Conservation (phyloP, 495 filamentous ascomycete species). For the Penicillium cinerascens region DNA sequence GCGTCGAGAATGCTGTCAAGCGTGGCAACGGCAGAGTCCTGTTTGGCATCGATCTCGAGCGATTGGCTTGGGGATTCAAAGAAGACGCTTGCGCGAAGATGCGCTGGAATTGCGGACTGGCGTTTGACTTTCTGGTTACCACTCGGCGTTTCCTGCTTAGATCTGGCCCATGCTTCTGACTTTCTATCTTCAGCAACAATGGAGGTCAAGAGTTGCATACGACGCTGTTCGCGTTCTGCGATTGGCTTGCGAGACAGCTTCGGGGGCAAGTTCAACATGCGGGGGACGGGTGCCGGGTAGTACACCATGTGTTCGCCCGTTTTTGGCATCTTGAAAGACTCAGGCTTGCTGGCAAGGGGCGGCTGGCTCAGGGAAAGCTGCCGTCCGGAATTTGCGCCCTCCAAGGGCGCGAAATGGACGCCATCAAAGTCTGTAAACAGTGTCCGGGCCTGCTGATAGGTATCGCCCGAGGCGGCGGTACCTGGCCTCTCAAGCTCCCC, state of each 20-base stretch:
- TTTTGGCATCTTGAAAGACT: conserved; percentile 60
- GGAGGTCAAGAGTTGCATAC: conserved; percentile 56
- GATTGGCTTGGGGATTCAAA: conserved; percentile 68
- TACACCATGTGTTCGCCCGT: conserved; percentile 79
- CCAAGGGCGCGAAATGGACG: conserved; percentile 67
- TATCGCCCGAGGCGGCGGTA: conserved; percentile 62
- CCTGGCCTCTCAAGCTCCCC: conserved; percentile 35
- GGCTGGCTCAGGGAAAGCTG: conserved; percentile 37
- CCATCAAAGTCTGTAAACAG: conserved; percentile 94
- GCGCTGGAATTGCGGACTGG: conserved; percentile 64
- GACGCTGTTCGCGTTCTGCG: conserved; percentile 61
- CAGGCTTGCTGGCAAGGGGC: conserved; percentile 48
- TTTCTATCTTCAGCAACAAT: conserved; percentile 49
- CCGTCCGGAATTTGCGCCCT: conserved; percentile 29
- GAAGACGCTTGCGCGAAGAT: conserved; percentile 85
- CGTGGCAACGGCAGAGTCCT: conserved; percentile 79
- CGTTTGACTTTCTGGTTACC: conserved; percentile 26
- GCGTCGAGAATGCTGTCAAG: conserved; percentile 93
- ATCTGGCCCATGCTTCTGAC: conserved; percentile 32
- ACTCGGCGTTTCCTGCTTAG: conserved; percentile 17
- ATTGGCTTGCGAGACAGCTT: conserved; percentile 73
- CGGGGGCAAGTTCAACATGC: conserved; percentile 88
- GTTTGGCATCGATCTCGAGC: conserved; percentile 66
- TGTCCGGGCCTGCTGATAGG: conserved; percentile 61
- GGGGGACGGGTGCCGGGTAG: conserved; percentile 92